A percentile compares a stretch with the other conserved stretches of the same genome.
Evolutionary conservation across 768 basidiomycete species (phyloP).

Genomic region (Fomitopsis serialis): DNA sequence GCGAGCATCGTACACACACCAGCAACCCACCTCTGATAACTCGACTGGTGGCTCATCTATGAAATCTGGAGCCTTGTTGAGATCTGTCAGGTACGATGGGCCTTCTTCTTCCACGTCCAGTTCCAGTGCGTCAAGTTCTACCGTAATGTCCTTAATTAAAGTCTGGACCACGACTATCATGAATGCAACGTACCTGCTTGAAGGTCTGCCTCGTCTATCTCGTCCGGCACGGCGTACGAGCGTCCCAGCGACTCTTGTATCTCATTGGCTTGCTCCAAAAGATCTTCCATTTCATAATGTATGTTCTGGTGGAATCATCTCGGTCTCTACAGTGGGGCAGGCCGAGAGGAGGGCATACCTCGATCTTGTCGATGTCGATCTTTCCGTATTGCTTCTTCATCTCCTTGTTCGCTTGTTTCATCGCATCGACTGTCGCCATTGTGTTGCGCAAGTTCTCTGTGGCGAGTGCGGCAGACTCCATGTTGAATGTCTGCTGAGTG

Average conservation of each 20-base stretch:
- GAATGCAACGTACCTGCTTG: constrained; percentile 69
- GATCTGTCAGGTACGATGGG: constrained; percentile 79
- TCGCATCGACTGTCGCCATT: constrained; percentile 97
- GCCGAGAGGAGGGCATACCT: constrained; percentile 45
- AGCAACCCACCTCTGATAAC: constrained; percentile 45
- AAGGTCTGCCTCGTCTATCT: constrained; percentile 94
- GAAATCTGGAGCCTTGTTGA: constrained; percentile 89
- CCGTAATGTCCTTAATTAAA: not conserved
- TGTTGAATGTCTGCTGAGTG: constrained; percentile 94
- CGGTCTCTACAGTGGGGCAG: not conserved
- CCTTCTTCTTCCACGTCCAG: constrained; percentile 91
- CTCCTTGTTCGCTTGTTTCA: constrained; percentile 95
- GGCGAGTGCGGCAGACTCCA: constrained; percentile 91
- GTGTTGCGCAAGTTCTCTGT: constrained; percentile 99
- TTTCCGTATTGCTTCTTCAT: constrained; percentile 96
- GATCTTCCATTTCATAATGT: constrained; percentile 97
- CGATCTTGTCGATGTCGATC: constrained; percentile 97
- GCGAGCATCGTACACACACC: not conserved
- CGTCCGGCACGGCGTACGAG: constrained; percentile 95
- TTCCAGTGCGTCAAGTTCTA: constrained; percentile 93
- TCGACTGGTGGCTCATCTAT: constrained; percentile 84
- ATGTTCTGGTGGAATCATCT: constrained; percentile 52
- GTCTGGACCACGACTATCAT: not conserved
- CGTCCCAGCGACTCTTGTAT: constrained; percentile 92
- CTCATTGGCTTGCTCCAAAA: constrained; percentile 96